A percentile compares a stretch with the other conserved stretches of the same genome.
Conservation (phyloP, 2,329 filamentous ascomycete species). For the Chalaropsis thielavioides region DNA sequence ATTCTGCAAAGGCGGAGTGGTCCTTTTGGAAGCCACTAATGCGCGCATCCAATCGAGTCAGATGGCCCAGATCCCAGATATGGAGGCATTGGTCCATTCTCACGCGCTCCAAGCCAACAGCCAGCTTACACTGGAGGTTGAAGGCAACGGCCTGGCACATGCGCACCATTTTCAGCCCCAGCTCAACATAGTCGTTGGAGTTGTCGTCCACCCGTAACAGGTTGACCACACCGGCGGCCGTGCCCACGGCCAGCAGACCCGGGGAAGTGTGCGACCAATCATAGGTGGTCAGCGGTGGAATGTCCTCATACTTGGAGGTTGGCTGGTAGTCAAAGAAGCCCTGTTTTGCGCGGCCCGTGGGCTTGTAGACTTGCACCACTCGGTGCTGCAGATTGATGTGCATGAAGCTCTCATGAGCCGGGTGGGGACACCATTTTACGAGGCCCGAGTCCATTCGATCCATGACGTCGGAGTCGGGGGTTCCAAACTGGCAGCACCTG, state of each 20-base stretch:
- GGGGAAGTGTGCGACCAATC: conserved; percentile 51
- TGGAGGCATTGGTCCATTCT: conserved; percentile 71
- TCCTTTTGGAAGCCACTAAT: conserved; percentile 32
- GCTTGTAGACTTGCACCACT: conserved; percentile 48
- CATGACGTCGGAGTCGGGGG: conserved; percentile 27
- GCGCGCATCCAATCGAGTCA: conserved; percentile 35
- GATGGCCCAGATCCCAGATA: conserved; percentile 62
- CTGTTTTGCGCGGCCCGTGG: conserved; percentile 42
- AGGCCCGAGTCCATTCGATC: conserved; percentile 48
- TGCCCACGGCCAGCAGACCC: conserved; percentile 60
- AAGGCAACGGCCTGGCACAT: conserved; percentile 73
- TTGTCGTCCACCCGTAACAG: conserved; percentile 58
- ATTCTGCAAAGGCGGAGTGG: conserved; percentile 33
- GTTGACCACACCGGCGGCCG: conserved; percentile 59
- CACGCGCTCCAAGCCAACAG: conserved; percentile 66
- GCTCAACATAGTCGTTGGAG: conserved; percentile 48
- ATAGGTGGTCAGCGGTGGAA: conserved; percentile 49
- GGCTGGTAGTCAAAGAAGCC: conserved; percentile 44
- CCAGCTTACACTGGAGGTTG: conserved; percentile 55
- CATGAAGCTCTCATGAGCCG: conserved; percentile 44
- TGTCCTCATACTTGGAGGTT: conserved; percentile 45
- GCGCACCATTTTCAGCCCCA: conserved; percentile 59
- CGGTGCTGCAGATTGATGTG: conserved; percentile 51
- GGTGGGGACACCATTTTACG: conserved; percentile 51
- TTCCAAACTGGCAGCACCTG: background rate